Evolutionary conservation across 2,329 filamentous ascomycete genomes (phyloP), one percentile per base, ranked within the genome.

Genomic region (Claviceps sp.): DNA sequence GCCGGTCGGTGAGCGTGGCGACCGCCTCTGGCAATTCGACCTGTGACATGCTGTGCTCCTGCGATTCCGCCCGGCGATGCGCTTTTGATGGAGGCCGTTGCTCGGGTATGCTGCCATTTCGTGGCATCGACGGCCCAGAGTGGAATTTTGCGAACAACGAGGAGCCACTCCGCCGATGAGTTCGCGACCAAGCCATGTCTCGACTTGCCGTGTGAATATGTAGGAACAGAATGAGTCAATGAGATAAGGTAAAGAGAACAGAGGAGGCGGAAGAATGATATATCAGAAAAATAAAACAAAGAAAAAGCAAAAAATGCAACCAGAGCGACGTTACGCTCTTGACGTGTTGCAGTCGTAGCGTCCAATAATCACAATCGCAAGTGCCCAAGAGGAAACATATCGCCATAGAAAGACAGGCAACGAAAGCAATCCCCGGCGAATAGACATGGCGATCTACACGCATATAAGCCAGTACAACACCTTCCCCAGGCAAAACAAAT

Each of bases 121-220:
- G 50, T 1, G 64, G 60, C 34, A 59, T 65, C n/a, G 66, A 65
- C 34, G 61, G 52, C 2, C 20, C n/a, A 1, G 40, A 42, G 57
- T 64, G 73, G 22, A 75, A 71, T 57, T 70, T 79, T 30, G 77
- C 77, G 59, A 81, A 80, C 54, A 81, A 71, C 54, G 77, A 80
- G 63, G 80, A 78, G 54, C 48, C 36, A 41, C 40, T 43, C 26
- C 50, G 50, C 5, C 41, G 50, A 5, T 48, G 38, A 3, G 42
- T 5, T 42, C 36, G 48, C 9, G 52, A 40, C 24, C 47, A 49
- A 34, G 47, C 7, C 51, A 52, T 52, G 8, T 24, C 41, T 34
- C 3, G 9, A 34, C 30, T 34, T 34, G 30, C 30, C 30, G 4
- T 6, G 7, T 20, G 7, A 13, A 18, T 3, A 24, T 22, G 6